phyloP scores from a whole-genome alignment of 2,329 filamentous ascomycete genomes.

The Chrysosporium queenslandicum region DNA sequence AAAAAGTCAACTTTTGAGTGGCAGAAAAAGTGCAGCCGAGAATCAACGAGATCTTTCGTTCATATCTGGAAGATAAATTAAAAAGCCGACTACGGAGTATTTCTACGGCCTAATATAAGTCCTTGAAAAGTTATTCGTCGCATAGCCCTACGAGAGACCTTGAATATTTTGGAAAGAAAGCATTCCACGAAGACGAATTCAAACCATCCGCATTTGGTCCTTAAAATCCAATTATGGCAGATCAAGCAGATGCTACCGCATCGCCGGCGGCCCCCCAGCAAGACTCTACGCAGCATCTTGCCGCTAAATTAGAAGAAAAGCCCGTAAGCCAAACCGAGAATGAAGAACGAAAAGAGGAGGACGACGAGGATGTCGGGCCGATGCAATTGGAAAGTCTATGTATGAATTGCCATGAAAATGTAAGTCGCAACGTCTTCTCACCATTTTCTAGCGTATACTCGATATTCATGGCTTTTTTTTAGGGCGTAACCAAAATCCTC shows the following conservation, averaged over 20 bases:
- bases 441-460: background rate
- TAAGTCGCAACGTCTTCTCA: constrained; percentile 27
- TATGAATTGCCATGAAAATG: constrained; percentile 77
- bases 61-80: background rate
- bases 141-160: no score
- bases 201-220: background rate
- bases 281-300: background rate
- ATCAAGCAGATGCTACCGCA: background rate
- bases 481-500: constrained; percentile 78
- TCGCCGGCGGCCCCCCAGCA: background rate
- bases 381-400: constrained; percentile 58
- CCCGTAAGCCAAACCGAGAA: background rate
- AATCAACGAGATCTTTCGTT: background rate
- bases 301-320: background rate
- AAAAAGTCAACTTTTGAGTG: background rate
- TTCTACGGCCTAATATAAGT: no score
- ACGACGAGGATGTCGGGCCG: constrained; percentile 32
- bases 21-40: background rate
- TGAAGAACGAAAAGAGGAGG: background rate
- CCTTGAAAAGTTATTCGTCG: no score
- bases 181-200: no score
- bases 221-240: background rate
- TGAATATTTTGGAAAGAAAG: no score
- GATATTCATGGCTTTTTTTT: background rate
- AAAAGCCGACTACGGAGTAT: no score